phyloP scores from a whole-genome alignment of 768 basidiomycete species.

The Psilocybe sp. region DNA sequence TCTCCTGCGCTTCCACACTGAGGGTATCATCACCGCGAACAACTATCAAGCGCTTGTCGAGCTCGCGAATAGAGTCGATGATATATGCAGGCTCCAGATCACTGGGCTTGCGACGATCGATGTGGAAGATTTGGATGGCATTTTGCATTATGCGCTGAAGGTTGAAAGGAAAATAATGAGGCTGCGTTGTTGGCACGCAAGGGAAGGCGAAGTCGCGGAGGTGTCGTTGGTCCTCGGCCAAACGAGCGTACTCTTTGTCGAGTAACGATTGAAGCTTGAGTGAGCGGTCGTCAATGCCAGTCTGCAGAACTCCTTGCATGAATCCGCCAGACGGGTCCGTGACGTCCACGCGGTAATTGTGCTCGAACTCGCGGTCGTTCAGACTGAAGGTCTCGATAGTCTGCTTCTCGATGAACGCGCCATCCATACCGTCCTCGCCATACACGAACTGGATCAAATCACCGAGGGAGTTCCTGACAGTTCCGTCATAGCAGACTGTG shows the following conservation, averaged over 20 bases:
- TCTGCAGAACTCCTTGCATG: constrained; percentile 74
- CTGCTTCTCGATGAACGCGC: constrained; percentile 95
- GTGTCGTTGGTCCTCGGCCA: constrained; percentile 71
- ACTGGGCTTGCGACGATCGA: constrained; percentile 89
- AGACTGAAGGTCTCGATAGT: constrained; percentile 86
- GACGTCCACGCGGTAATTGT: constrained; percentile 92
- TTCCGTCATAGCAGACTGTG: constrained; percentile 96
- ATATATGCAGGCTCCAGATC: constrained; percentile 90
- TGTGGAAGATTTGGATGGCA: constrained; percentile 94
- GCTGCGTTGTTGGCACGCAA: constrained; percentile 61
- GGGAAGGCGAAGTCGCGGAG: constrained; percentile 87
- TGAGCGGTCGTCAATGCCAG: constrained; percentile 84
- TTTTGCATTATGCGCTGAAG: constrained; percentile 94
- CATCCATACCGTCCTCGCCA: constrained; percentile 99
- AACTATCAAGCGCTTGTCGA: constrained; percentile 77
- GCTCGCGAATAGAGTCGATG: constrained; percentile 70
- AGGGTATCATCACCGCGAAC: constrained; percentile 84
- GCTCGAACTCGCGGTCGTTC: constrained; percentile 80
- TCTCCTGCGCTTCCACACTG: constrained; percentile 75
- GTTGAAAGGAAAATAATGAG: constrained; percentile 93
- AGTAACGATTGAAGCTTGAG: constrained; percentile 79
- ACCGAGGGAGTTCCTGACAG: constrained; percentile 94
- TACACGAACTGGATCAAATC: constrained; percentile 96
- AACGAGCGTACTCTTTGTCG: constrained; percentile 63
- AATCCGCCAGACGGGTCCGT: constrained; percentile 83